Evolutionary conservation across 169 alveolate genomes (phyloP).

Genomic region (Babesia caballi): DNA sequence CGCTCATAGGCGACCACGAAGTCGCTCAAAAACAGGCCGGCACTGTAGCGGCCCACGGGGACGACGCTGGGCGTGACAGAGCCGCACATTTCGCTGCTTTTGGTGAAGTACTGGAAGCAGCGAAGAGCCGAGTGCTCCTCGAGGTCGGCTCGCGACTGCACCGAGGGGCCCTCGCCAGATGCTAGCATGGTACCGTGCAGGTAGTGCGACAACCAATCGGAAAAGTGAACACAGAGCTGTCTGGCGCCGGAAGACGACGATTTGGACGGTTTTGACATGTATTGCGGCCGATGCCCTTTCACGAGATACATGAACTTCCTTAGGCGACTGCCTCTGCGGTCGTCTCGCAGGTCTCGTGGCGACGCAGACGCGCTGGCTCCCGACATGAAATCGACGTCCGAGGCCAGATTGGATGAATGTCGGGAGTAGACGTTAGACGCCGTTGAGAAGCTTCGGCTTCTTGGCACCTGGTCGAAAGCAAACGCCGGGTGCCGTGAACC

Average conservation of each 20-base stretch:
- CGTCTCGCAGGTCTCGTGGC: no score
- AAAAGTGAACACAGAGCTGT: background rate
- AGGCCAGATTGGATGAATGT: no score
- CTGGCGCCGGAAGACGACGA: background rate
- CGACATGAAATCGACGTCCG: no score
- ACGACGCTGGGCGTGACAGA: background rate
- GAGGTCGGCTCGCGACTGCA: background rate
- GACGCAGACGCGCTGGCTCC: no score
- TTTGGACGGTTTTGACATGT: background rate
- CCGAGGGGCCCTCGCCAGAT: background rate
- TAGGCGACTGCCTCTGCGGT: no score
- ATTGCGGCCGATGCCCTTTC: background rate
- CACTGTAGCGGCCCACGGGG: conserved; percentile 28
- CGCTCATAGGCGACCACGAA: conserved; percentile 1
- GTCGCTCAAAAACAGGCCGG: conserved; percentile 41
- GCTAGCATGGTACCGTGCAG: background rate
- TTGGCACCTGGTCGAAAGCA: background rate
- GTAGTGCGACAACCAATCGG: conserved; percentile 8
- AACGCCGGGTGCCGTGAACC: background rate
- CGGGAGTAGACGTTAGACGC: no score
- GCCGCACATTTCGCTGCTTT: conserved; percentile 38
- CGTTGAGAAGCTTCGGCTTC: background rate
- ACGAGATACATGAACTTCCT: no score
- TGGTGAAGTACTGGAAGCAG: conserved; percentile 49
- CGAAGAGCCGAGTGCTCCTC: conserved; percentile 1